Conservation (phyloP, 768 basidiomycete species). For the Tulasnella sp. region DNA sequence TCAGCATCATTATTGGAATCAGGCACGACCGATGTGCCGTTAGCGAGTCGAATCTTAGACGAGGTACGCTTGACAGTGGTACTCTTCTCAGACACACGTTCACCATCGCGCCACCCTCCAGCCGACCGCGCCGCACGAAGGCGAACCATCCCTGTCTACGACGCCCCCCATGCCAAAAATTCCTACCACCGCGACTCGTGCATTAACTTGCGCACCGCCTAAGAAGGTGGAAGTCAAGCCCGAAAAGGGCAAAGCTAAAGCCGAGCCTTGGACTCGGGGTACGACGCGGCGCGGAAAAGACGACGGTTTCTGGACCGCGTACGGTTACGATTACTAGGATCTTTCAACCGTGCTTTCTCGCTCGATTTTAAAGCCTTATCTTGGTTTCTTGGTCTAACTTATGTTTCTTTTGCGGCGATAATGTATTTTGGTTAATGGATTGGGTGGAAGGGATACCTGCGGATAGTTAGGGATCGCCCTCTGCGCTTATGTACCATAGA, state of each 20-base stretch:
- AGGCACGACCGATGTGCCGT: neutral
- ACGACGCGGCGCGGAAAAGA: neutral
- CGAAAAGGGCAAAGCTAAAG: neutral
- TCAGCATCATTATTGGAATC: neutral
- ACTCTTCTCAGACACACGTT: no score
- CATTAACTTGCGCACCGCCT: neutral
- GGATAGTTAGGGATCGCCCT: no score
- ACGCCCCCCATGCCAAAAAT: neutral
- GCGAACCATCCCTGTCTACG: no score
- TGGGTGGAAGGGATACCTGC: no score
- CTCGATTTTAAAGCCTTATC: no score
- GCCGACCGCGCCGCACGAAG: no score
- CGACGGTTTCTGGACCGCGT: neutral
- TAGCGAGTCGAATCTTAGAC: neutral
- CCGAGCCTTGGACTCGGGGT: neutral
- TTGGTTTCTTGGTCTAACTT: neutral
- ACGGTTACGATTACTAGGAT: neutral
- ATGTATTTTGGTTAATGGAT: no score
- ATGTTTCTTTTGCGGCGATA: no score
- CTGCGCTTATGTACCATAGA: no score
- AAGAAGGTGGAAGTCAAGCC: neutral
- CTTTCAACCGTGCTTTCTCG: no score
- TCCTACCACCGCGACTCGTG: no score
- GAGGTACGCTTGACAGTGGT: neutral
- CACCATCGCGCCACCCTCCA: no score